phyloP scores from a whole-genome alignment of 1,284 basidiomycete genomes.

The Porphyrellus sp. region DNA sequence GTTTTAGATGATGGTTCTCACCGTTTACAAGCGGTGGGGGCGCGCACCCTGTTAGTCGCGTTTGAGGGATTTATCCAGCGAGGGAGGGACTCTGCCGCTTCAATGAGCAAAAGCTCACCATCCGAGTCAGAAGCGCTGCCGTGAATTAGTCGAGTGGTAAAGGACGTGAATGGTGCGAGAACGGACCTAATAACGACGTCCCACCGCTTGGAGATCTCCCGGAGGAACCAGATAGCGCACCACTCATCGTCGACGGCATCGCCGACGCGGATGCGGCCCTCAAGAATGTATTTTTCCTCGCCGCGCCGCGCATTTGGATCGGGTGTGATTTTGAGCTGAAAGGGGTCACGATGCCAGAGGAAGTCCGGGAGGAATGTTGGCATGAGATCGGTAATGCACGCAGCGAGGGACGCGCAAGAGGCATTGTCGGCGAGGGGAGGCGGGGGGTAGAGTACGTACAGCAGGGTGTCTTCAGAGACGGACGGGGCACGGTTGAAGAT shows the following conservation, averaged over 20 bases:
- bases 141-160: conserved; percentile 5
- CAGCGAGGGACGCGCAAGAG: conserved; percentile 65
- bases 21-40: conserved; percentile 27
- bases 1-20: conserved; percentile 34
- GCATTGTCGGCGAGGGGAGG: conserved; percentile 48
- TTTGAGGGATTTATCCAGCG: conserved; percentile 90
- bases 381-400: conserved; percentile 62
- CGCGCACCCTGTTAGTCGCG: conserved; percentile 84
- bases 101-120: conserved; percentile 95
- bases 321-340: conserved; percentile 71
- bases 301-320: conserved; percentile 40
- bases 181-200: conserved; percentile 70
- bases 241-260: conserved; percentile 97
- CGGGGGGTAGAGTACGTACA: conserved; percentile 70
- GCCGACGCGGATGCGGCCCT: conserved; percentile 83
- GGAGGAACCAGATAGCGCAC: conserved; percentile 86
- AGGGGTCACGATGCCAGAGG: conserved; percentile 87
- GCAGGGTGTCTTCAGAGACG: conserved; percentile 83
- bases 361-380: conserved; percentile 61
- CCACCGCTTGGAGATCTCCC: conserved; percentile 73
- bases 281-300: conserved; percentile 51
- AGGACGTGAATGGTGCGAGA: conserved; percentile 6
- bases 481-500: conserved; percentile 70
- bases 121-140: conserved; percentile 82
- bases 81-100: conserved; percentile 89